phyloP scores from a whole-genome alignment of 306 rosid species.

The Vicia faba region DNA sequence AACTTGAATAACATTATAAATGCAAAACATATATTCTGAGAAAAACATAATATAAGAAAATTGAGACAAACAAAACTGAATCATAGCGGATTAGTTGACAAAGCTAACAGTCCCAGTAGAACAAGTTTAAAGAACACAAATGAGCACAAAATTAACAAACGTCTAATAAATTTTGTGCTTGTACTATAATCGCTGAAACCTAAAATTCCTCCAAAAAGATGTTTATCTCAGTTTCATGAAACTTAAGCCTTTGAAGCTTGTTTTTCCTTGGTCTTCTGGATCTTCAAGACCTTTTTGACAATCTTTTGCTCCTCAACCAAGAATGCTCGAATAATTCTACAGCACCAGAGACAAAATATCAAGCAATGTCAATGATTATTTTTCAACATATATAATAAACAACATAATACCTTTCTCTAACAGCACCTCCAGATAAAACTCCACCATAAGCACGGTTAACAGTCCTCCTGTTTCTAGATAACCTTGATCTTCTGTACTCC shows the following conservation, averaged over 20 bases:
- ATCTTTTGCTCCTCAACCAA: slow-evolving; percentile 83
- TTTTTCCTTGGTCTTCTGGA: slow-evolving; percentile 78
- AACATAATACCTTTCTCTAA: slow-evolving; percentile 60
- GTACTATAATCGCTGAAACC: slow-evolving; percentile 41
- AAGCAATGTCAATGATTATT: background rate
- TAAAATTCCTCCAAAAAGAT: slow-evolving; percentile 42
- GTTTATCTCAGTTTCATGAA: slow-evolving; percentile 14
- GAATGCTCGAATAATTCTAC: slow-evolving; percentile 69
- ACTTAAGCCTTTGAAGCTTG: slow-evolving; percentile 54
- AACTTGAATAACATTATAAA: background rate
- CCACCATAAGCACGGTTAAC: slow-evolving; percentile 82
- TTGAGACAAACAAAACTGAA: slow-evolving; percentile 42
- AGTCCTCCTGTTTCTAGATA: slow-evolving; percentile 75
- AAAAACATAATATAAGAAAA: slow-evolving; percentile 9
- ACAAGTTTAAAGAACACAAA: slow-evolving; percentile 36
- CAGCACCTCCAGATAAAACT: slow-evolving; percentile 74
- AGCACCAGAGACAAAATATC: slow-evolving; percentile 2
- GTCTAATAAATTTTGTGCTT: slow-evolving; percentile 30
- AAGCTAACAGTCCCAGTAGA: slow-evolving; percentile 36
- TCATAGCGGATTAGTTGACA: slow-evolving; percentile 42
- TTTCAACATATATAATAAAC: background rate
- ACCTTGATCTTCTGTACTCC: slow-evolving; percentile 73
- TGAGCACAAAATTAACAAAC: slow-evolving; percentile 37
- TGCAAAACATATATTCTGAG: background rate
- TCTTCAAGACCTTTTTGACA: slow-evolving; percentile 80